These are phyloP conservation scores for Kluyveromyces lactis DNA, from an alignment of 805 yeast species.

Conservation along the genomic window DNA sequence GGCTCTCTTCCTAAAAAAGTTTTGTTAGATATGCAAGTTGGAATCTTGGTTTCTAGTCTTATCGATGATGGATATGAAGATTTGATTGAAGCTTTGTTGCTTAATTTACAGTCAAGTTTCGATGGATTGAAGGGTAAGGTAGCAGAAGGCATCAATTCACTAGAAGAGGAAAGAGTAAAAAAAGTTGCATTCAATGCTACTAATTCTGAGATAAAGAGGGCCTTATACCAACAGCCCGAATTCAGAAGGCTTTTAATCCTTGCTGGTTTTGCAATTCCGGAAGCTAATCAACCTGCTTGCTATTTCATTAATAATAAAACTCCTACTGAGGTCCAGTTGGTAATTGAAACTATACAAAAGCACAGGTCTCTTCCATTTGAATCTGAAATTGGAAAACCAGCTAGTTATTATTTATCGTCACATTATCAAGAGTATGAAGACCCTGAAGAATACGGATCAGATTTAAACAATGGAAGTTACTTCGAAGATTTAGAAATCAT, in stretches of 20 bases:
- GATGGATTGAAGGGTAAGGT: constrained; percentile 15
- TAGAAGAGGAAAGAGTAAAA: neutral
- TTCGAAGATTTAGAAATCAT: constrained; percentile 18
- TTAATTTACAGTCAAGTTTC: constrained; percentile 13
- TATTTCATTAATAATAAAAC: constrained; percentile 12
- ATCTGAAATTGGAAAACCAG: constrained; percentile 21
- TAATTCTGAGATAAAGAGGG: constrained; percentile 5
- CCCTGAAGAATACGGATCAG: constrained; percentile 17
- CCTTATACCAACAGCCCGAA: constrained; percentile 18
- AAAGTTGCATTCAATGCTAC: neutral
- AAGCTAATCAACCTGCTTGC: constrained; percentile 13
- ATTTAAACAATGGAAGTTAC: constrained; percentile 20
- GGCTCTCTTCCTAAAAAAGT: constrained; percentile 16
- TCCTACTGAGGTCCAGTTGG: constrained; percentile 9
- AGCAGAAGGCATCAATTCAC: neutral
- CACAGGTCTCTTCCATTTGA: constrained; percentile 21
- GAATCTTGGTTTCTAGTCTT: constrained; percentile 27
- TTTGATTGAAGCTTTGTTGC: constrained; percentile 13
- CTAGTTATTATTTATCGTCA: constrained; percentile 14
- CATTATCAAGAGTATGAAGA: constrained; percentile 7
- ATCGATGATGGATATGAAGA: constrained; percentile 25
- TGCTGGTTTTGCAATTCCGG: constrained; percentile 19
- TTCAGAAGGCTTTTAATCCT: constrained; percentile 21
- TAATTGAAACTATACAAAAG: constrained; percentile 12
- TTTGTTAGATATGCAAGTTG: constrained; percentile 21